These are phyloP conservation scores for Agastache rugosa DNA, from an alignment of 257 asterid species.

Conservation along the genomic window DNA sequence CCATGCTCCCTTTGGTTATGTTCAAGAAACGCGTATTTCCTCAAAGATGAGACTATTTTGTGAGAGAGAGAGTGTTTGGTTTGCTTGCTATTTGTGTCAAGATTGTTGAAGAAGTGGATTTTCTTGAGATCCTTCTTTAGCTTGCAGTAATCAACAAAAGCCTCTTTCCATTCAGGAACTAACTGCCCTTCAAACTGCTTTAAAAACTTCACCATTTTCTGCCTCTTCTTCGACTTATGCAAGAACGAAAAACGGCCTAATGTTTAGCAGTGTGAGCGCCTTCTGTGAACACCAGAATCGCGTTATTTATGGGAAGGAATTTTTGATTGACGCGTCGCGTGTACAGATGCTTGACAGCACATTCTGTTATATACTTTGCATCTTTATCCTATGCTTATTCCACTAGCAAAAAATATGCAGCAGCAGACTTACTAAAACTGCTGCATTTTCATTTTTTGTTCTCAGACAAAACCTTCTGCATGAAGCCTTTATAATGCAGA, in stretches of 20 bases:
- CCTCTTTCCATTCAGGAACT: constrained; percentile 97
- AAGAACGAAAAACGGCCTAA: not conserved
- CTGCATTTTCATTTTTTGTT: constrained; percentile 17
- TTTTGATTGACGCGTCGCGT: constrained; percentile 35
- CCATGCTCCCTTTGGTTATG: constrained; percentile 52
- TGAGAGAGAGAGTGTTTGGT: constrained; percentile 30
- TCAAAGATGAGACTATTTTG: constrained; percentile 44
- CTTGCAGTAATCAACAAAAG: constrained; percentile 84
- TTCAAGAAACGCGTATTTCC: constrained; percentile 45
- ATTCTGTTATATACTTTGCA: constrained; percentile 65
- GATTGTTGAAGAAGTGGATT: constrained; percentile 51
- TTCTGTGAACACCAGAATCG: constrained; percentile 35
- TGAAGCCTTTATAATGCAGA: constrained; percentile 24
- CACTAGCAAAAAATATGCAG: constrained; percentile 48
- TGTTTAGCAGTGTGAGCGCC: constrained; percentile 38
- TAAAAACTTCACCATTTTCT: constrained; percentile 78
- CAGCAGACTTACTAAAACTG: constrained; percentile 43
- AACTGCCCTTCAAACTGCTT: constrained; percentile 91
- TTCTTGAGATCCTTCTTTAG: constrained; percentile 83
- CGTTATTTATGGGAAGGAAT: constrained; percentile 67
- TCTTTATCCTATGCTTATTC: constrained; percentile 66
- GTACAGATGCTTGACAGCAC: constrained; percentile 67
- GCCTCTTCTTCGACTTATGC: not conserved
- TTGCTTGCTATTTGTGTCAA: constrained; percentile 26
- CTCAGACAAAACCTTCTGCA: constrained; percentile 28